Percentiles rank a stretch among this genome's conserved stretches.
Evolutionary conservation across 1,284 basidiomycete genomes (phyloP).

Genomic region (Tilletia caries): DNA sequence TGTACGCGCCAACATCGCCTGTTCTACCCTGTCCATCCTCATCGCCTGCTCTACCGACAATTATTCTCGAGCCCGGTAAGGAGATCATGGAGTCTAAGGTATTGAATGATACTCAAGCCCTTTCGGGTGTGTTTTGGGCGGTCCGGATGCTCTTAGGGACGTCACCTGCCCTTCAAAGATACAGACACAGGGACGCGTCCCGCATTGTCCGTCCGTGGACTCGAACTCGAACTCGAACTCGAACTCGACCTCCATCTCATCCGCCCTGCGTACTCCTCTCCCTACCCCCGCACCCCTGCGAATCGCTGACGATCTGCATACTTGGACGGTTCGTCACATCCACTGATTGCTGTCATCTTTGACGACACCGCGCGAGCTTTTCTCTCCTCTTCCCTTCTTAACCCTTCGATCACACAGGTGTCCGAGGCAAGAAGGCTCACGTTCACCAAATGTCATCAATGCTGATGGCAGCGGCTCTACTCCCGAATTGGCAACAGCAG

Average conservation of each 20-base stretch:
- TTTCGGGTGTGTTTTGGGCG: too few species aligned
- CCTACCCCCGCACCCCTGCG: background rate
- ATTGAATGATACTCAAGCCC: too few species aligned
- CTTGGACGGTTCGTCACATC: background rate
- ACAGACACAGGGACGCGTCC: too few species aligned
- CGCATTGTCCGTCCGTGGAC: too few species aligned
- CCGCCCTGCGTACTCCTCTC: background rate
- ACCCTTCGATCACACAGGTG: background rate
- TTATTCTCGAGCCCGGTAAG: too few species aligned
- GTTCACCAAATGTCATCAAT: background rate
- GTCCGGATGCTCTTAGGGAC: too few species aligned
- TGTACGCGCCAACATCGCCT: too few species aligned
- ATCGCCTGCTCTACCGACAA: too few species aligned
- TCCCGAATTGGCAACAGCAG: background rate
- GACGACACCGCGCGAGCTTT: background rate
- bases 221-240: constrained; percentile 44
- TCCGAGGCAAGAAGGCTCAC: background rate
- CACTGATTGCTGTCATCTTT: background rate
- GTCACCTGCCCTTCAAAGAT: too few species aligned
- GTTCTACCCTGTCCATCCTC: too few species aligned
- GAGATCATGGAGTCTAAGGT: too few species aligned
- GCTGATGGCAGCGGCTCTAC: background rate
- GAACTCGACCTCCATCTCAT: background rate
- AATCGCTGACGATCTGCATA: background rate
- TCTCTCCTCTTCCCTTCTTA: too few species aligned